Evolutionary conservation across 2,329 filamentous ascomycete species (phyloP).

Genomic region (Monilinia aucupariae): DNA sequence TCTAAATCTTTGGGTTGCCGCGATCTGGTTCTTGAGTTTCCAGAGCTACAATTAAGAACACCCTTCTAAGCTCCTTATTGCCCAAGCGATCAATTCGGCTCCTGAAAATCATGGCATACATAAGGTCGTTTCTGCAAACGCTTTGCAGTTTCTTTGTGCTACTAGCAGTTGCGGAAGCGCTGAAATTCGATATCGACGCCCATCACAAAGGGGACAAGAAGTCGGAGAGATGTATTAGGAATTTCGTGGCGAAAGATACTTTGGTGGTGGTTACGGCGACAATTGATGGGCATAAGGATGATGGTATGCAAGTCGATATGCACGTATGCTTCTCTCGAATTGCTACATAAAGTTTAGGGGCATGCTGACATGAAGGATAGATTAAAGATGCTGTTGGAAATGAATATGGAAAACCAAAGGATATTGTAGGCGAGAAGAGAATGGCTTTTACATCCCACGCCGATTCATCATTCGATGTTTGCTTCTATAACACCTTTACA

Average conservation of each 20-base stretch:
- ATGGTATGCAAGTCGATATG: conserved; percentile 92
- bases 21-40: conserved; percentile 14
- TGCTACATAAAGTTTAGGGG: background rate
- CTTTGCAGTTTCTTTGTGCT: conserved; percentile 55
- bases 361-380: conserved; percentile 42
- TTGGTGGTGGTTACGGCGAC: conserved; percentile 93
- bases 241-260: conserved; percentile 89
- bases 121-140: conserved; percentile 50
- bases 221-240: conserved; percentile 86
- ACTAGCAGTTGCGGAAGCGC: conserved; percentile 53
- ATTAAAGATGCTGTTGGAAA: conserved; percentile 94
- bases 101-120: conserved; percentile 43
- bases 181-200: conserved; percentile 90
- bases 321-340: conserved; percentile 56
- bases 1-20: conserved; percentile 20
- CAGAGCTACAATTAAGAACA: conserved; percentile 20
- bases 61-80: background rate
- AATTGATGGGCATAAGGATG: conserved; percentile 76
- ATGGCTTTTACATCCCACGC: conserved; percentile 91
- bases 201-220: conserved; percentile 57
- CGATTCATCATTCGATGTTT: conserved; percentile 92
- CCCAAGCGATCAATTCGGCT: background rate
- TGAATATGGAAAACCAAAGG: conserved; percentile 87
- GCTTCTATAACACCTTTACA: conserved; percentile 80
- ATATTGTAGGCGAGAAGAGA: conserved; percentile 75